Conservation (phyloP, 148 eudicot species). For the Pharnaceum exiguum region DNA sequence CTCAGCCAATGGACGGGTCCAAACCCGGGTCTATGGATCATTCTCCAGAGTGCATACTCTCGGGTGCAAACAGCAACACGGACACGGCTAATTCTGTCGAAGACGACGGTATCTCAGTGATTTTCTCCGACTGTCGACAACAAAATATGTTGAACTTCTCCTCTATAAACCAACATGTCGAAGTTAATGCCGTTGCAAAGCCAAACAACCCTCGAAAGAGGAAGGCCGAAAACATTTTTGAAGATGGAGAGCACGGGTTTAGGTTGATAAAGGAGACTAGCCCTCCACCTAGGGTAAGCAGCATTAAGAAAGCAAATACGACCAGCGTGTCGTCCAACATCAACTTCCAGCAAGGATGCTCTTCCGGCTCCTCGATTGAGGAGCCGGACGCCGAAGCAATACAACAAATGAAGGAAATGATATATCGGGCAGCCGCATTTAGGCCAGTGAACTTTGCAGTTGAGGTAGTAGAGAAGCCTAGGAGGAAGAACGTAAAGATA, state of each 20-base stretch:
- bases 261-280: not conserved
- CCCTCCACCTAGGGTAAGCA: not conserved
- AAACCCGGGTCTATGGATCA: constrained; percentile 33
- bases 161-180: not conserved
- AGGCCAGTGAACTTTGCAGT: constrained; percentile 67
- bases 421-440: constrained; percentile 77
- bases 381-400: constrained; percentile 90
- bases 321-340: constrained; percentile 43
- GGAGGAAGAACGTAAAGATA: constrained; percentile 69
- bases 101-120: constrained; percentile 52
- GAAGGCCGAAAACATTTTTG: not conserved
- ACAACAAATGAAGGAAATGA: constrained; percentile 88
- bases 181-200: not conserved
- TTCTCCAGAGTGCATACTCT: constrained; percentile 41
- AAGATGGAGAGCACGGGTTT: not conserved
- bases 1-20: constrained; percentile 7
- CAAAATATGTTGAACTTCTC: constrained; percentile 26
- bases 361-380: constrained; percentile 29
- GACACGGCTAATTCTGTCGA: constrained; percentile 29
- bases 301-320: not conserved
- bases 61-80: constrained; percentile 45
- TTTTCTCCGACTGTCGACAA: constrained; percentile 31
- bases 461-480: constrained; percentile 53
- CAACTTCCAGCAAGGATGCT: constrained; percentile 51
- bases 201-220: not conserved